Base-by-base conservation (phyloP, 768 basidiomycete species). In the Lanmaoa rubissima region DNA sequence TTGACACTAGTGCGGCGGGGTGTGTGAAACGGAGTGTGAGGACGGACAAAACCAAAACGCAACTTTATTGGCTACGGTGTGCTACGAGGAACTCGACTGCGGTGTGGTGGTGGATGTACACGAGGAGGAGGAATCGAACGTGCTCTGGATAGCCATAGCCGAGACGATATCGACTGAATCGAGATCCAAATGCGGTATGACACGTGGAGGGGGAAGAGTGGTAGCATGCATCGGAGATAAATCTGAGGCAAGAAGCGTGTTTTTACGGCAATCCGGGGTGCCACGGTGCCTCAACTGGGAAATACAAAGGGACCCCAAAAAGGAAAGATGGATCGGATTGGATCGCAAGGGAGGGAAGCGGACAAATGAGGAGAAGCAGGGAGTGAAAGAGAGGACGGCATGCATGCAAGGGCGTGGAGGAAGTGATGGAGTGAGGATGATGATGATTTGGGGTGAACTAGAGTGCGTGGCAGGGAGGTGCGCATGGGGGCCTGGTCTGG, bases 261-360 rank as follows among this genome's bases (percentile, higher is more conserved):
- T 3, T 49, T 66, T 66, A 67, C 53, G 65, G 65, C 58, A 68
- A 66, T 66, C 66, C 66, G 65, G 65, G 65, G 65, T 68, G 66
- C 66, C 65, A 66, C 66, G 65, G 45, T 58, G 28, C 5, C 65
- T 41, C 57, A 50, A 61, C 57, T 57, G 3, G 26, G 66, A 57
- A 65, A 59, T 48, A 65, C 57, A 58, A 67, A 55, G 43, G 58
- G 53, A 43, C 19, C 26, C 48, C 4, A 2, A 58, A 57, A 58
- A 54, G 54, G 65, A 39, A 48, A 54, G 47, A 55, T 48, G 59
- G 65, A 61, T 64, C 59, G 63, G 51, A 64, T 54, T 31, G 57
- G 55, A 54, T 51, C 39, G 48, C 16, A 34, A 7, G 46, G 24
- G 47, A 43, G 35, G 28, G 16, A 5, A 11, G 12, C 43, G 43